Base-by-base conservation (phyloP, 176 grass and related monocot species). In the Triticum monococcum region DNA sequence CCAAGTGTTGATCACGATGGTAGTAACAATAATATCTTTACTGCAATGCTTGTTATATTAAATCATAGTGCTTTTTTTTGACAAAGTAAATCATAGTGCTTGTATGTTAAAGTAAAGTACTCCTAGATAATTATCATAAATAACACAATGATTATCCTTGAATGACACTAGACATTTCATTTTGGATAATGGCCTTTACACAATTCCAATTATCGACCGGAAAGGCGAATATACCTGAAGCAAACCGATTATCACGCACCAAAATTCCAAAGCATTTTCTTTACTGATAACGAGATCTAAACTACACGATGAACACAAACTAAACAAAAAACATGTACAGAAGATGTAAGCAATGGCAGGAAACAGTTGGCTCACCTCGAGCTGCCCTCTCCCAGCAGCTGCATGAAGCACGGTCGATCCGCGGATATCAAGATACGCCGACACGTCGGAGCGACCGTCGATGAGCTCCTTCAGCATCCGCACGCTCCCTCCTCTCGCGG, bases 351-450 rank as follows among this genome's bases (percentile, higher is more conserved):
- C 59, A 87, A 80, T 14, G 81, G 43, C 31, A 68, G 60, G 11
- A 72, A 81, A 57, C 18, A 12, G 70, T 70, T 17, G 81, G 31
- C 86, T 90, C 88, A 99, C 97, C 94, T 96, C 79, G 13, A 91
- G 85, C 86, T 96, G 97, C 9, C 94, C 97, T 89, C 90, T 82
- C 32, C 90, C 94, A 7, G 94, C 84, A 41, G 97, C 97, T 9
- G 94, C 88, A 64, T 99, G 97, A 80, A 99, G 90, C 86, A 96
- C 87, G 11, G 94, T 94, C 12, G 86, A 94, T 86, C 94, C 97
- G 66, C 85, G 89, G 78, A 92, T 78, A 80, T 99, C 97, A 78
- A 91, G 81, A 22, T 92, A 96, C 40, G 56, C 90, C 22, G 78
- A 91, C 8, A 93, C 90, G 59, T 90, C 67, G 31, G 89, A 89